A percentile compares a stretch with the other conserved stretches of the same genome.
Evolutionary conservation across 108 stramenopile species (phyloP).

Genomic region (Stephanodiscus triporus): DNA sequence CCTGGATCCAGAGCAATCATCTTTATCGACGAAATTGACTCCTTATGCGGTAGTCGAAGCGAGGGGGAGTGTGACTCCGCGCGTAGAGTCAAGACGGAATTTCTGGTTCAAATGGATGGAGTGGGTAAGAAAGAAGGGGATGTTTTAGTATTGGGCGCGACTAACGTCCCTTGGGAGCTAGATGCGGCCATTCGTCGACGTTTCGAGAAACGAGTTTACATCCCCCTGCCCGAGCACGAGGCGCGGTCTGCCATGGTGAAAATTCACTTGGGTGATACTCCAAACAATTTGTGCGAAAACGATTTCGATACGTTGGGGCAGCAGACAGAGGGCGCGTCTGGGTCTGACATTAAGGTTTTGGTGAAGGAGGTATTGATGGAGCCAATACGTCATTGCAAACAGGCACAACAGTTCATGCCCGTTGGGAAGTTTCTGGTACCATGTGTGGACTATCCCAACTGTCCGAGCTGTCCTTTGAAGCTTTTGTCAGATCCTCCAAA

Average conservation of each 20-base stretch:
- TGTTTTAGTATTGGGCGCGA: slow-evolving; percentile 93
- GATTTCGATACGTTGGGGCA: slow-evolving; percentile 85
- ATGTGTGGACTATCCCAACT: slow-evolving; percentile 87
- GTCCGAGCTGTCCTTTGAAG: slow-evolving; percentile 90
- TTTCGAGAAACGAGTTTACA: slow-evolving; percentile 99
- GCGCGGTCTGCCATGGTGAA: slow-evolving; percentile 92
- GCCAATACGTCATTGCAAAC: slow-evolving; percentile 92
- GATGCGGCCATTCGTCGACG: slow-evolving; percentile 99
- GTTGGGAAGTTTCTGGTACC: slow-evolving; percentile 65
- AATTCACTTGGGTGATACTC: slow-evolving; percentile 91
- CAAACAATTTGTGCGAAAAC: slow-evolving; percentile 73
- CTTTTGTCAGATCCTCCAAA: slow-evolving; percentile 62
- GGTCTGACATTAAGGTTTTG: slow-evolving; percentile 94
- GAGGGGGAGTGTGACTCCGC: slow-evolving; percentile 94
- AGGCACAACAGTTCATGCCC: slow-evolving; percentile 89
- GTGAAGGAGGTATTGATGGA: slow-evolving; percentile 97
- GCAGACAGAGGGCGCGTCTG: slow-evolving; percentile 85
- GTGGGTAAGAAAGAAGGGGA: slow-evolving; percentile 82
- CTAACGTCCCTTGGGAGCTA: slow-evolving; percentile 98
- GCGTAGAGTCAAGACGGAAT: slow-evolving; percentile 97
- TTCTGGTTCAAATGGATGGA: slow-evolving; percentile 99
- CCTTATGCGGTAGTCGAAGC: slow-evolving; percentile 85
- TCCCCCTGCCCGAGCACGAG: slow-evolving; percentile 91
- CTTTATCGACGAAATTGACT: slow-evolving; percentile 98
- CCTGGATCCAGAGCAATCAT: slow-evolving; percentile 90